Base-by-base conservation (phyloP, 2,329 filamentous ascomycete species). In the Fusarium hainanense region DNA sequence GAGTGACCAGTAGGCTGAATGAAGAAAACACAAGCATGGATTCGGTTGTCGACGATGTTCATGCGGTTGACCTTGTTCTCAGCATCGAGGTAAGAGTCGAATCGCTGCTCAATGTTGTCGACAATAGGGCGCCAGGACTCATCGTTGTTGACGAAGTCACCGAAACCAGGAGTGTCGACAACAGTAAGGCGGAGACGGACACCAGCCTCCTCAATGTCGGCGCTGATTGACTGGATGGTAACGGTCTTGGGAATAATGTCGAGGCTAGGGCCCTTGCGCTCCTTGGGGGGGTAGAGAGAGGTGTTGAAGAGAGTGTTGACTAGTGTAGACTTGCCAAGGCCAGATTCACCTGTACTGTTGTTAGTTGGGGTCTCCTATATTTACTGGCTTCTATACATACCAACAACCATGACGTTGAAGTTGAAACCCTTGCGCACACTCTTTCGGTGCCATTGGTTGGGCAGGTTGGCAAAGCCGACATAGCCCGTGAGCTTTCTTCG, bases 41-140 rank as follows among this genome's bases (percentile, higher is more conserved):
- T 97, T 77, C 96, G 93, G 88, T 98, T 99, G 85, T 99, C 96
- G 69, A 99, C 92, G 82, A 98, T 98, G 88, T 99, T 99, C 91
- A 98, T 97, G 77, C 96, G 93, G 88, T 99, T 99, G 81, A 99
- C 94, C 89, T 98, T 99, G 90, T 99, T 99, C 89, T 99, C 96
- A 47, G 96, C 95, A 83, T 99, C 96, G 64, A 99, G 88, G 83
- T 98, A 99, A 56, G 96, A 94, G 83, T 99, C 96, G 79, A 96
- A 99, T 75, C 96, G 93, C 88, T 97, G 94, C 87, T 99, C 96
- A 78, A 99, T 98, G 87, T 98, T 98, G 87, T 99, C 96, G 77
- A 98, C 92, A 83, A 99, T 99, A 60, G 96, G 96, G 78, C 96
- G 90, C 96, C 96, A 99, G 28, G 96, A 99, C 84, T 98, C 96